Evolutionary conservation across 1,139 yeast genomes (phyloP).

Genomic region (Saccharomyces hybrid): DNA sequence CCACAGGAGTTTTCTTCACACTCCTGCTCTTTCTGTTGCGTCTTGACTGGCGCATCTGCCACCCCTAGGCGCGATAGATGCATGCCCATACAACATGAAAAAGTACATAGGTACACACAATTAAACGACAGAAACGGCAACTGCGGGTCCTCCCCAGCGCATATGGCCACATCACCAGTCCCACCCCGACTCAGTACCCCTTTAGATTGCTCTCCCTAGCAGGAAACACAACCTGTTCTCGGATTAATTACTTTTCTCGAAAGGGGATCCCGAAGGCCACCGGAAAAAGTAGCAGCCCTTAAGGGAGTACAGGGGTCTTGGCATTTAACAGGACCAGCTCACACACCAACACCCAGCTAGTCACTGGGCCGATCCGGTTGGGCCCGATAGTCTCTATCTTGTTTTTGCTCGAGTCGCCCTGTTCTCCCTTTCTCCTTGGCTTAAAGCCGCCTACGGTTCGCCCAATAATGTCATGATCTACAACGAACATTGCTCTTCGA

Average conservation of each 20-base stretch:
- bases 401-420: neutral
- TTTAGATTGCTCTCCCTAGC: neutral
- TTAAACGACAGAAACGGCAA: no score
- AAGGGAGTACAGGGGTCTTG: neutral
- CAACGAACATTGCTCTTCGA: neutral
- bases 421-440: neutral
- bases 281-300: neutral
- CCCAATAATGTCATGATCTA: neutral
- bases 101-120: no score
- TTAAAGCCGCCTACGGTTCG: neutral
- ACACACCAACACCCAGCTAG: neutral
- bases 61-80: no score
- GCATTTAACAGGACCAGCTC: neutral
- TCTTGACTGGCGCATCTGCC: no score
- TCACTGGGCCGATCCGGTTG: neutral
- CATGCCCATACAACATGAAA: no score
- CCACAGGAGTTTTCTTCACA: no score
- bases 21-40: no score
- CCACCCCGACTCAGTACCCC: neutral
- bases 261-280: neutral
- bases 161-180: no score
- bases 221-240: neutral
- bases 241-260: conserved; percentile 1
- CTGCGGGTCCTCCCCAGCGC: no score
- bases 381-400: neutral